Evolutionary conservation across 805 yeast species (phyloP).

Genomic region (Myxozyma melibiosi): DNA sequence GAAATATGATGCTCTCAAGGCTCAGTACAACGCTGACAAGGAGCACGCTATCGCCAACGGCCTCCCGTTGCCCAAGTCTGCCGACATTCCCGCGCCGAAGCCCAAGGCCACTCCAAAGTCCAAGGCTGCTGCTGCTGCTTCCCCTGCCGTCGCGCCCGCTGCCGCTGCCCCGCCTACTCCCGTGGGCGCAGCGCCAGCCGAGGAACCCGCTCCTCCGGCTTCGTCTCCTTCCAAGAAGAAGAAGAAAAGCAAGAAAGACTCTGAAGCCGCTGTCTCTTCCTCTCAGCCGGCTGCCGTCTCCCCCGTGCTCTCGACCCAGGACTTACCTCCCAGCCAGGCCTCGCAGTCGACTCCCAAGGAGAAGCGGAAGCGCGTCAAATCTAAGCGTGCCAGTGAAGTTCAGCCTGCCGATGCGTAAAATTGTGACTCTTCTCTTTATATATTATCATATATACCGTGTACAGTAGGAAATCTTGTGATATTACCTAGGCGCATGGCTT

Average conservation of each 20-base stretch:
- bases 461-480: neutral
- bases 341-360: constrained; percentile 12
- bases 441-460: neutral
- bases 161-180: constrained; percentile 6
- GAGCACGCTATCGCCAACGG: constrained; percentile 37
- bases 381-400: constrained; percentile 11
- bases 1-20: constrained; percentile 51
- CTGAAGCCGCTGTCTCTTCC: constrained; percentile 1
- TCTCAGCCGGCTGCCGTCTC: neutral
- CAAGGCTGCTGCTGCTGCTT: constrained; percentile 1
- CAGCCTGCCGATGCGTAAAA: neutral
- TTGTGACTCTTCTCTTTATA: neutral
- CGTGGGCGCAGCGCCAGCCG: constrained; percentile 1
- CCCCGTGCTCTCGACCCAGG: constrained; percentile 4
- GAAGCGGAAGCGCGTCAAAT: constrained; percentile 19
- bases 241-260: constrained; percentile 36
- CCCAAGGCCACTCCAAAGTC: constrained; percentile 2
- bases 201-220: constrained; percentile 1
- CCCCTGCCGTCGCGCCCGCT: constrained; percentile 1
- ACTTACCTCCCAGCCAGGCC: neutral
- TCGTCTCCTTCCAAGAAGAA: constrained; percentile 27
- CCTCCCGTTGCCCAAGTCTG: neutral
- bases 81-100: constrained; percentile 4
- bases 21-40: constrained; percentile 51
- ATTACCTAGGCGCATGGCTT: no score